Evolutionary conservation across 176 grass and related monocot species (phyloP), one percentile per base, ranked within the genome.

Genomic region (Tillandsia leiboldiana): DNA sequence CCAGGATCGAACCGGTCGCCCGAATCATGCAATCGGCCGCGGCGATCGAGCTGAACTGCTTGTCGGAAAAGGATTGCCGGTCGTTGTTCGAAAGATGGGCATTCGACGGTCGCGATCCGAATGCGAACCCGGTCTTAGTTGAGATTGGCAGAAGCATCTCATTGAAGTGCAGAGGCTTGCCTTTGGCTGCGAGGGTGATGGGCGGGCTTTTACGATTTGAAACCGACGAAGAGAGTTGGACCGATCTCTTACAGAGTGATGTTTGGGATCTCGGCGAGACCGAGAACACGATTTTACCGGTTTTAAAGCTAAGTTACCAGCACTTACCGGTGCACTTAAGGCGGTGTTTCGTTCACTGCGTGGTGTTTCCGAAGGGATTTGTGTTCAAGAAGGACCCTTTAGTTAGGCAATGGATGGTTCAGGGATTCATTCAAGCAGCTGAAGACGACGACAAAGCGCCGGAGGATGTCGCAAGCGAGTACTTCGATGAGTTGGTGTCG

Each of bases 311-410:
- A 50, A 69, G 24, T 14, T 78, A 24, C 59, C 12, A 65, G 18
- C 6, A 52, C 10, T 65, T 78, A 51, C 84, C 79, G 1, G 14
- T 23, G 14, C 2, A 74, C 54, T 24, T 86, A 20, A 86, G 78
- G 14, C 50, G 42, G 22, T 82, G 79, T 62, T 74, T 86, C 51
- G 17, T 52, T 27, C 71, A 78, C 42, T 78, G 74, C 56, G 80
- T 72, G 17, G 18, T 84, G 20, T 84, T 80, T 71, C 77, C 76
- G 47, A 84, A 67, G 57, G 66, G 77, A 26, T 80, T 67, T 53
- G 15, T 75, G 17, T 79, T 71, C 49, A 42, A 11, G 5, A 71
- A 74, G 42, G 27, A 76, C 24, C 58, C 67, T 12, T 42, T 76
- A 7, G 52, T 76, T 51, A 13, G 61, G 26, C 59, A 74, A 68